These are phyloP conservation scores for Zelopaecilomyces penicillatus DNA, from an alignment of 2,329 filamentous ascomycete genomes.

Conservation along the genomic window DNA sequence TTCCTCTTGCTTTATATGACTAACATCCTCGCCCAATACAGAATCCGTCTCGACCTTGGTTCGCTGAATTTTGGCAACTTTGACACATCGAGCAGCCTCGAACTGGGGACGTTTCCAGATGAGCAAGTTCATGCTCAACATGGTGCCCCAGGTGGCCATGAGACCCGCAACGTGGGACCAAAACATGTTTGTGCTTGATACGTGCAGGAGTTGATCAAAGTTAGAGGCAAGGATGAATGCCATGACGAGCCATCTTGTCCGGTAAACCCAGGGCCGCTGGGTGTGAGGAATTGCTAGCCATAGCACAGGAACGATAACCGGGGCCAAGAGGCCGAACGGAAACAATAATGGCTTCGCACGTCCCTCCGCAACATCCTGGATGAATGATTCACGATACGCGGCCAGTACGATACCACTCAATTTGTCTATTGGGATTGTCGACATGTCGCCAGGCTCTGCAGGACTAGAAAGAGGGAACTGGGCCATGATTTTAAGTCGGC, in stretches of 20 bases:
- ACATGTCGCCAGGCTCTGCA: neutral
- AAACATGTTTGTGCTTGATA: constrained; percentile 44
- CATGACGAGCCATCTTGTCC: constrained; percentile 40
- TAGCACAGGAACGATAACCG: constrained; percentile 40
- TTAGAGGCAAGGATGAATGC: constrained; percentile 36
- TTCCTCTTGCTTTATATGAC: no score
- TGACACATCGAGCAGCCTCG: constrained; percentile 41
- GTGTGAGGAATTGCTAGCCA: constrained; percentile 51
- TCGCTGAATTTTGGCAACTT: neutral
- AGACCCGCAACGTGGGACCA: constrained; percentile 43
- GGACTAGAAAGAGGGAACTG: no score
- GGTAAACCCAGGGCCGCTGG: constrained; percentile 41
- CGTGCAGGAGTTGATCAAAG: constrained; percentile 28
- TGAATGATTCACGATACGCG: constrained; percentile 30
- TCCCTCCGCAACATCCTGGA: constrained; percentile 28
- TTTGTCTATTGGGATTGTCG: constrained; percentile 6
- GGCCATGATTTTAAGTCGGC: no score
- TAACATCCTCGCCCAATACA: no score
- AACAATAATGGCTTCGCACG: constrained; percentile 40
- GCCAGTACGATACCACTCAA: constrained; percentile 20
- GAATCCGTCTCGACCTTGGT: neutral
- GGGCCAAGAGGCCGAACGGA: constrained; percentile 41
- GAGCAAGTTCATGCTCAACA: constrained; percentile 41
- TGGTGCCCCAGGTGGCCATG: constrained; percentile 39
- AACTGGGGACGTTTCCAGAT: constrained; percentile 49